A percentile compares a stretch with the other conserved stretches of the same genome.
phyloP scores from a whole-genome alignment of 2,329 filamentous ascomycete genomes.

The Talaromyces atroroseus region DNA sequence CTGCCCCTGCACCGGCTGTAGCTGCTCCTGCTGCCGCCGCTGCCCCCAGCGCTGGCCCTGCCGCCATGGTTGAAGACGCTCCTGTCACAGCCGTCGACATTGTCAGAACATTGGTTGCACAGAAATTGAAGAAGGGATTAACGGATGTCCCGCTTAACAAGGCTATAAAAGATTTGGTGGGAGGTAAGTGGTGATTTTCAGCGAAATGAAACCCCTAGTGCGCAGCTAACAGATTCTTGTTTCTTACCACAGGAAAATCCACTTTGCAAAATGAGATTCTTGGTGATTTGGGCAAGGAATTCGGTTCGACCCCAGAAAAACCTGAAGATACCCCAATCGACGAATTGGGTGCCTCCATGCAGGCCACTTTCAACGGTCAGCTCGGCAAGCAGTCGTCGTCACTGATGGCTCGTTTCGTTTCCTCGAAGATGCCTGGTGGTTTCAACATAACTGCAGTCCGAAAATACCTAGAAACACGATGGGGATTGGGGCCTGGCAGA shows the following conservation, averaged over 20 bases:
- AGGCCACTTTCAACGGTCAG: conserved; percentile 97
- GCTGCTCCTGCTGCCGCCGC: conserved; percentile 47
- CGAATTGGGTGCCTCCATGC: conserved; percentile 90
- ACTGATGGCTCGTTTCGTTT: conserved; percentile 88
- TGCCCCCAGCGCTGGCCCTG: conserved; percentile 69
- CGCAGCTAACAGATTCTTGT: not conserved
- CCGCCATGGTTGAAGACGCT: conserved; percentile 76
- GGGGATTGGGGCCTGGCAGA: conserved; percentile 78
- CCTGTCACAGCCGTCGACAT: conserved; percentile 88
- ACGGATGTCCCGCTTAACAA: conserved; percentile 87
- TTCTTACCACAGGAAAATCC: conserved; percentile 69
- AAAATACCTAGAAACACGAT: conserved; percentile 91
- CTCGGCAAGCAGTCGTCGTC: conserved; percentile 94
- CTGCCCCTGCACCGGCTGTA: conserved; percentile 36
- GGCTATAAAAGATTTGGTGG: conserved; percentile 96
- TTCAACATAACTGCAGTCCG: conserved; percentile 97
- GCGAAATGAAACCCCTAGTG: not conserved
- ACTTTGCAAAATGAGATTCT: conserved; percentile 98
- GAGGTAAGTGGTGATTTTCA: conserved; percentile 58
- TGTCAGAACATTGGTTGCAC: conserved; percentile 80
- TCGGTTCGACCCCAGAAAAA: conserved; percentile 96
- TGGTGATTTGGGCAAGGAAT: conserved; percentile 95
- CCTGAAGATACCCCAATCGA: conserved; percentile 96
- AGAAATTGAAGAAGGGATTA: conserved; percentile 94
- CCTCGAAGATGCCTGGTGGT: conserved; percentile 98